Conservation (phyloP, 345 rosid species). For the Melastoma malabathricum region DNA sequence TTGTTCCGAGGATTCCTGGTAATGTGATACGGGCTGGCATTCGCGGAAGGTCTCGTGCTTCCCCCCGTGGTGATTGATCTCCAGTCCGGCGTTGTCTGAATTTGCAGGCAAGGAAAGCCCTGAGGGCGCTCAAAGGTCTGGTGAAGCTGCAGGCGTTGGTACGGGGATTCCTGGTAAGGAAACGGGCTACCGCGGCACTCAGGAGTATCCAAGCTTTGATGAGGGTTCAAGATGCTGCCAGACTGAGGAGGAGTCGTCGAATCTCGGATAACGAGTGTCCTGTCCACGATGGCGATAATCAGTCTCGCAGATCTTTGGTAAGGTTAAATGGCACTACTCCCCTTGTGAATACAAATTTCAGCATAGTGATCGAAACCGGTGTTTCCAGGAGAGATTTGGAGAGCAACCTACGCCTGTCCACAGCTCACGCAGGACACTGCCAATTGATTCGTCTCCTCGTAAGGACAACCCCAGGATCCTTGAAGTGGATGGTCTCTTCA, state of each 20-base stretch:
- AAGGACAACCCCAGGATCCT: constrained; percentile 50
- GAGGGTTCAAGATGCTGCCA: constrained; percentile 50
- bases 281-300: too few species aligned
- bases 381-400: too few species aligned
- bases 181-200: constrained; percentile 49
- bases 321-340: too few species aligned
- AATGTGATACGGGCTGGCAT: constrained; percentile 1
- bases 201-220: constrained; percentile 63
- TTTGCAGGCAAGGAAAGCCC: constrained; percentile 63
- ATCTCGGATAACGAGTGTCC: too few species aligned
- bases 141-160: constrained; percentile 80
- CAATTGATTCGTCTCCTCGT: constrained; percentile 37
- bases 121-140: constrained; percentile 59
- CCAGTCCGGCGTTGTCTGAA: neutral
- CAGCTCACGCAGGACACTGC: too few species aligned
- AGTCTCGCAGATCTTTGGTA: too few species aligned
- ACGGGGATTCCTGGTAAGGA: constrained; percentile 64
- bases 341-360: too few species aligned
- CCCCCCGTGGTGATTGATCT: too few species aligned
- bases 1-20: constrained; percentile 70
- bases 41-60: too few species aligned
- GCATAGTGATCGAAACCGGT: too few species aligned
- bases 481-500: constrained; percentile 36
- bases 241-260: constrained; percentile 13
- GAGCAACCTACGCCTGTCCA: too few species aligned